Evolutionary conservation across 257 asterid species (phyloP).

Genomic region (Rubia yunnanensis): DNA sequence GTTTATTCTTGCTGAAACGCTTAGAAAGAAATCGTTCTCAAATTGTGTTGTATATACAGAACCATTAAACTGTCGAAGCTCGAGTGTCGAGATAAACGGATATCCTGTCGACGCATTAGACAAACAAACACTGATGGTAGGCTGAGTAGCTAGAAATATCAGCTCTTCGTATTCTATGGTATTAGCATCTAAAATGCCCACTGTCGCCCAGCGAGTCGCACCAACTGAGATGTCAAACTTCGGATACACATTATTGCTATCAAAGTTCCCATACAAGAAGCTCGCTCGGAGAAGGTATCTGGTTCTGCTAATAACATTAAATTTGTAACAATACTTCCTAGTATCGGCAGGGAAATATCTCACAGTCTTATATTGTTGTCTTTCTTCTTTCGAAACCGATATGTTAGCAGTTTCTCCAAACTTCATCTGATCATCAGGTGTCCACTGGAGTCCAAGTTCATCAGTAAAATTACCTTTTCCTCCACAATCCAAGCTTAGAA

Average conservation of each 20-base stretch:
- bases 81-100: conserved; percentile 95
- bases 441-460: conserved; percentile 69
- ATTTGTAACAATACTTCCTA: conserved; percentile 78
- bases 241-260: conserved; percentile 66
- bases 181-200: conserved; percentile 77
- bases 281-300: conserved; percentile 83
- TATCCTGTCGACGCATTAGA: conserved; percentile 96
- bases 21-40: conserved; percentile 72
- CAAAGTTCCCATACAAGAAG: conserved; percentile 87
- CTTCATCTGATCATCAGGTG: conserved; percentile 48
- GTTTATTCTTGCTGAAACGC: conserved; percentile 88
- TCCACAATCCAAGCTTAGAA: conserved; percentile 86
- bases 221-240: conserved; percentile 89
- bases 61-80: conserved; percentile 88
- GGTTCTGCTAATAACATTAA: conserved; percentile 61
- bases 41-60: conserved; percentile 54
- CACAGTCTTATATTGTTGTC: conserved; percentile 58
- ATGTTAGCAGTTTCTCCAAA: conserved; percentile 48
- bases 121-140: conserved; percentile 73
- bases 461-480: conserved; percentile 67
- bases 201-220: conserved; percentile 86
- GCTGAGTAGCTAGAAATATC: conserved; percentile 77
- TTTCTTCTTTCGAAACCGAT: conserved; percentile 51
- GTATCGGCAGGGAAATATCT: conserved; percentile 84
- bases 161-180: conserved; percentile 67